Percentiles rank a stretch among this genome's conserved stretches.
These are phyloP conservation scores for Saccharomycopsis malanga DNA, from an alignment of 805 yeast genomes.

Conservation along the genomic window DNA sequence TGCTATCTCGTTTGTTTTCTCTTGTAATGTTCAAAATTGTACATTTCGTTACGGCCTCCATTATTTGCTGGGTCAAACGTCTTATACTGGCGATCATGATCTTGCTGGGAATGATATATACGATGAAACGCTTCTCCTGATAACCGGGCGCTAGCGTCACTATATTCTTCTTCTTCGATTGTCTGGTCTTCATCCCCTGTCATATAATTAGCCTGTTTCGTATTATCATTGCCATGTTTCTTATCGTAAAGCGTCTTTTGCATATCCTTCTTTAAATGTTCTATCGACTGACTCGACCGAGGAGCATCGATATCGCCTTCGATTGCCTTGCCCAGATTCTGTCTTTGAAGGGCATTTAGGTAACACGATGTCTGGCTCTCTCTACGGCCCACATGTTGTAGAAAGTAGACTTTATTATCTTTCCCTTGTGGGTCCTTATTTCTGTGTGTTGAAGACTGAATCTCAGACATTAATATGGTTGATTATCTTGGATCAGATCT, in stretches of 20 bases:
- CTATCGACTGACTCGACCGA: background rate
- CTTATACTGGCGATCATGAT: no score
- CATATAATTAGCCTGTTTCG: background rate
- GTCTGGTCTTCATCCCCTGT: background rate
- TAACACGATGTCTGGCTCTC: conserved; percentile 1
- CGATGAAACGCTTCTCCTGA: background rate
- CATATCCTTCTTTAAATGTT: background rate
- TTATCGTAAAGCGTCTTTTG: background rate
- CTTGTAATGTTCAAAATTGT: no score
- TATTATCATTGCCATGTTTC: background rate
- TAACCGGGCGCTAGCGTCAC: background rate
- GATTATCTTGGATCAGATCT: no score
- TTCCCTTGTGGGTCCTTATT: no score
- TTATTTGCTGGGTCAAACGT: no score
- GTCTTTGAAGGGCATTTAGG: background rate
- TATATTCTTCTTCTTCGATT: background rate
- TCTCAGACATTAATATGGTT: no score
- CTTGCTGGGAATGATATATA: no score
- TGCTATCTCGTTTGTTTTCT: no score
- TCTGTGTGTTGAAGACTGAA: no score
- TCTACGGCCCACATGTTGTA: background rate
- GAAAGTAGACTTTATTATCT: no score
- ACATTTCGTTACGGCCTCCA: no score
- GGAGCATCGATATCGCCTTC: background rate
- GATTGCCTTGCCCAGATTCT: background rate